Evolutionary conservation across 345 rosid genomes (phyloP).

Genomic region (Brassica juncea): DNA sequence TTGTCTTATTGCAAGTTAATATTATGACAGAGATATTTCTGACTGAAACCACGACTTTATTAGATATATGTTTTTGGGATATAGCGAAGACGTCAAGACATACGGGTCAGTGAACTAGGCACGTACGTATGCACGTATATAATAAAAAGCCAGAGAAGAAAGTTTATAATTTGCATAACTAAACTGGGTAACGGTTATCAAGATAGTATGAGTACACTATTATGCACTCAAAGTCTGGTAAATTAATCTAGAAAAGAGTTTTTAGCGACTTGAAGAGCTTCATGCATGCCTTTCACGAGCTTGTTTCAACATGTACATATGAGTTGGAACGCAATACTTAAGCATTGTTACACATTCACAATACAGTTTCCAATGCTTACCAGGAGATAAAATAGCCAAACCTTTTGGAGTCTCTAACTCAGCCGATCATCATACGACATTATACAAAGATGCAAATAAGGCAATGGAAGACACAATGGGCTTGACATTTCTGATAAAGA

Average conservation of each 20-base stretch:
- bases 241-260: too few species aligned
- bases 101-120: conserved; percentile 21
- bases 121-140: conserved; percentile 2
- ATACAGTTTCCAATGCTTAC: not conserved
- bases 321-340: not conserved
- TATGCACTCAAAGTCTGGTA: too few species aligned
- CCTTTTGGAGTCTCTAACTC: not conserved
- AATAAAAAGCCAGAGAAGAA: too few species aligned
- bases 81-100: not conserved
- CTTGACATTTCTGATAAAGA: too few species aligned
- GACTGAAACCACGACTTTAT: too few species aligned
- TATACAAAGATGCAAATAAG: too few species aligned
- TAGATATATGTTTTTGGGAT: not conserved
- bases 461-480: too few species aligned
- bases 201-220: too few species aligned
- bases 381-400: not conserved
- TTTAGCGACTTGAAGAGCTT: too few species aligned
- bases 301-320: not conserved
- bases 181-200: too few species aligned
- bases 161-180: too few species aligned
- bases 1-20: not conserved
- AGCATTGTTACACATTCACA: not conserved
- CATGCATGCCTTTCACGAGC: not conserved
- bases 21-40: not conserved
- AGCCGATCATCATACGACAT: too few species aligned